These are phyloP conservation scores for Cerioporus squamosus DNA, from an alignment of 1,284 basidiomycete species.

Conservation along the genomic window DNA sequence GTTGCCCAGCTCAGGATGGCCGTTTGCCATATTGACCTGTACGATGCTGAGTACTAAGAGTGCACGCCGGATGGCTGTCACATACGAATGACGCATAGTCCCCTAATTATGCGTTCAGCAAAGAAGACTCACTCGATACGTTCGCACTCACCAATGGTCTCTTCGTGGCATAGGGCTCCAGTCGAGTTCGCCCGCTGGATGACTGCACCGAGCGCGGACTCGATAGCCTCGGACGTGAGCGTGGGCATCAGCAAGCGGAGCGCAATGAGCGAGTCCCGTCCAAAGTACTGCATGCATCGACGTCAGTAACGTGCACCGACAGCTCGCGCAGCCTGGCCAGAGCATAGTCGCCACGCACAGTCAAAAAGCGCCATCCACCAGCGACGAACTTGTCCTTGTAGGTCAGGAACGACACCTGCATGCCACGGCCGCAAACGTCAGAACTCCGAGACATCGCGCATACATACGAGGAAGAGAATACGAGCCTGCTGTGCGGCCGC, in stretches of 20 bases:
- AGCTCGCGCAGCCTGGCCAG: neutral
- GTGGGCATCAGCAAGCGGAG: slow-evolving; percentile 44
- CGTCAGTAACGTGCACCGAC: neutral
- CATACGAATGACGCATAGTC: slow-evolving; percentile 20
- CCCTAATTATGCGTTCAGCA: neutral
- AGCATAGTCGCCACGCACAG: slow-evolving; percentile 16
- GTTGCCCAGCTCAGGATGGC: slow-evolving; percentile 42
- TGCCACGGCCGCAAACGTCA: neutral
- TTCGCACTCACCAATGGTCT: slow-evolving; percentile 37
- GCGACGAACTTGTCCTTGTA: slow-evolving; percentile 45
- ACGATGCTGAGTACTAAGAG: neutral
- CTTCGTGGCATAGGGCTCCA: slow-evolving; percentile 49
- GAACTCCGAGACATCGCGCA: neutral
- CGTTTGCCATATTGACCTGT: slow-evolving; percentile 41
- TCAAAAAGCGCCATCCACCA: slow-evolving; percentile 50
- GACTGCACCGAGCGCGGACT: slow-evolving; percentile 46
- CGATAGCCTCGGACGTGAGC: slow-evolving; percentile 42
- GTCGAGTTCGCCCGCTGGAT: slow-evolving; percentile 44
- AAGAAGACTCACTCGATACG: too few relatives aligned
- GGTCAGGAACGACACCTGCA: slow-evolving; percentile 31
- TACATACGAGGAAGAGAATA: neutral
- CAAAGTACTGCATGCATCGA: slow-evolving; percentile 34
- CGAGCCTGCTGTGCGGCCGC: slow-evolving; percentile 35
- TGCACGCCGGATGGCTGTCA: neutral
- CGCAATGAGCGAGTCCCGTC: slow-evolving; percentile 47